Percentiles rank a stretch among this genome's conserved stretches.
Conservation (phyloP, 1,284 basidiomycete species). For the Apiotrichum gamsii region DNA sequence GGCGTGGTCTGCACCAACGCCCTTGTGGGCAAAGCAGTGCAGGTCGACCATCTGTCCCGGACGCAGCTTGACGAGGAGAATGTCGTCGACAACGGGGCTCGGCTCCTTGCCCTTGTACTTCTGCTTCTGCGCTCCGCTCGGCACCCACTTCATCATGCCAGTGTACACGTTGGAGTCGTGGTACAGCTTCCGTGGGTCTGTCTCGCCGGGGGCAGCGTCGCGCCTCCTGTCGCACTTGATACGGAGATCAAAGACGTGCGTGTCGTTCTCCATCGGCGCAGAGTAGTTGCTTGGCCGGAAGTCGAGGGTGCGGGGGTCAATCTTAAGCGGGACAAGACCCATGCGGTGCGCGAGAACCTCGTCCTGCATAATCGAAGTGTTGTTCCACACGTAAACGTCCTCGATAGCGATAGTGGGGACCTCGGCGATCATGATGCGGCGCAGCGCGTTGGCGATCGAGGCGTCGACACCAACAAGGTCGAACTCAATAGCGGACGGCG, state of each 20-base stretch:
- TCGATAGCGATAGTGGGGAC: slow-evolving; percentile 93
- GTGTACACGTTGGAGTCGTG: slow-evolving; percentile 64
- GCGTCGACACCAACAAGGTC: slow-evolving; percentile 95
- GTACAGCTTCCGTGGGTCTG: slow-evolving; percentile 62
- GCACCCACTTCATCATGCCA: slow-evolving; percentile 70
- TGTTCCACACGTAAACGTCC: slow-evolving; percentile 89
- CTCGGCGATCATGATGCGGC: slow-evolving; percentile 89
- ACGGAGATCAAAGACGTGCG: slow-evolving; percentile 78
- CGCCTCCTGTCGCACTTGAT: slow-evolving; percentile 63
- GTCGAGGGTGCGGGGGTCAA: slow-evolving; percentile 64
- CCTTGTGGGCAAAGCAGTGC: slow-evolving; percentile 74
- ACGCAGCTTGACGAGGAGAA: slow-evolving; percentile 87
- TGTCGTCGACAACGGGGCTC: slow-evolving; percentile 61
- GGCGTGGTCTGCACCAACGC: slow-evolving; percentile 92
- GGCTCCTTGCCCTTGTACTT: slow-evolving; percentile 41
- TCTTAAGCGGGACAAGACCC: slow-evolving; percentile 80
- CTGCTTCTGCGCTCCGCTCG: slow-evolving; percentile 73
- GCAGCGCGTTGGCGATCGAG: slow-evolving; percentile 88
- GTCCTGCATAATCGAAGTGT: slow-evolving; percentile 90
- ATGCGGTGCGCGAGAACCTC: slow-evolving; percentile 88
- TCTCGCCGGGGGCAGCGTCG: slow-evolving; percentile 54
- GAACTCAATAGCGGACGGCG: slow-evolving; percentile 79
- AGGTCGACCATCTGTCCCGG: slow-evolving; percentile 75
- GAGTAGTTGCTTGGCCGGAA: slow-evolving; percentile 52
- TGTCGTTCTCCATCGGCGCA: slow-evolving; percentile 75